Conservation (phyloP, 1,139 yeast genomes). For the Candida dubliniensis region DNA sequence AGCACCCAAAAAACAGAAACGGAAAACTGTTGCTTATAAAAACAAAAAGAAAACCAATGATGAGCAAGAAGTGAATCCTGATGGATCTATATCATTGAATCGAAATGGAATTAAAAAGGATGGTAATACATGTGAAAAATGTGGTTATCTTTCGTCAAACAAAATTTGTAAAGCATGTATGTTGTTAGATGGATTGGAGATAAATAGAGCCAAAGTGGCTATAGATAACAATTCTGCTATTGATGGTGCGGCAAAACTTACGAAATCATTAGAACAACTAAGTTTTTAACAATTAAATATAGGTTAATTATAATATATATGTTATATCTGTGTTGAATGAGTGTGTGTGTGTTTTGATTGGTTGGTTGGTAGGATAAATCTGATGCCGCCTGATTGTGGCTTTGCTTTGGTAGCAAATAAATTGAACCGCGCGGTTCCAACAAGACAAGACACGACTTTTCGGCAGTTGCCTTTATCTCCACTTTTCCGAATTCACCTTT, state of each 20-base stretch:
- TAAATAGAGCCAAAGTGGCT: conserved; percentile 61
- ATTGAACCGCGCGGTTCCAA: too few relatives aligned
- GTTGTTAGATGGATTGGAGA: conserved; percentile 79
- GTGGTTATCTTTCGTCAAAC: conserved; percentile 91
- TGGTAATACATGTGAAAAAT: conserved; percentile 78
- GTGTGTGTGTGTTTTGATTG: background rate
- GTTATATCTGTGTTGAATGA: background rate
- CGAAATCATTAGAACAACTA: conserved; percentile 64
- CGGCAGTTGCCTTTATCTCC: too few relatives aligned
- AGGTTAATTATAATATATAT: background rate
- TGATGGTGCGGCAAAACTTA: conserved; percentile 69
- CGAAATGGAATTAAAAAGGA: conserved; percentile 41
- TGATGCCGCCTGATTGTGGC: too few relatives aligned
- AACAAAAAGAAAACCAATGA: conserved; percentile 21
- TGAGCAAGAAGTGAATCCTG: conserved; percentile 55
- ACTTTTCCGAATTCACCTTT: too few relatives aligned
- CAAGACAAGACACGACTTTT: too few relatives aligned
- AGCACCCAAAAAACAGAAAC: conserved; percentile 52
- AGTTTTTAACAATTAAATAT: conserved; percentile 46
- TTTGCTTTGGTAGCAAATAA: too few relatives aligned
- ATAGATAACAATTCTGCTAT: conserved; percentile 51
- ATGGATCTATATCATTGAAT: conserved; percentile 56
- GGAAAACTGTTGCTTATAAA: conserved; percentile 29
- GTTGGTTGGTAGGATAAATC: background rate
- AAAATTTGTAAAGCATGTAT: conserved; percentile 91